Percentiles rank a stretch among this genome's conserved stretches.
phyloP scores from a whole-genome alignment of 345 rosid species.

The Hibiscus syriacus region DNA sequence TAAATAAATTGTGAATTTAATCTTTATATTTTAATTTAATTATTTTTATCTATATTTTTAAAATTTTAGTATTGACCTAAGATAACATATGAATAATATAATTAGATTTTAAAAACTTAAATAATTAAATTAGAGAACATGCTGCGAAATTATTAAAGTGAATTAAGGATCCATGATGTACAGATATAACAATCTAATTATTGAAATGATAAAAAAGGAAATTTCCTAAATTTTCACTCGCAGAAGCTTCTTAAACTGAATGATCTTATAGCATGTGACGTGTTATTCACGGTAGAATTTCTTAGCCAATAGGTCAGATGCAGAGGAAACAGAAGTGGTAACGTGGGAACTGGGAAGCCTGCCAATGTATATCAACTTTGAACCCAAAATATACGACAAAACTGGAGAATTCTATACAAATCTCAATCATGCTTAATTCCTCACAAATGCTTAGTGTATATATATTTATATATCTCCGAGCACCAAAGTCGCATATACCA shows the following conservation, averaged over 20 bases:
- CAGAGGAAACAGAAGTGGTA: neutral
- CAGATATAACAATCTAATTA: too few relatives aligned
- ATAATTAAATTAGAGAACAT: too few relatives aligned
- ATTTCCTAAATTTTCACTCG: neutral
- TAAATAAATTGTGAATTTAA: too few relatives aligned
- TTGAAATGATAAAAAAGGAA: neutral
- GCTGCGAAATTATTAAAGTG: too few relatives aligned
- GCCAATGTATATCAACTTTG: too few relatives aligned
- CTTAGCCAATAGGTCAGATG: neutral
- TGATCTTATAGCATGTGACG: neutral
- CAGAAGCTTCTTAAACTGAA: neutral
- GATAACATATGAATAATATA: too few relatives aligned
- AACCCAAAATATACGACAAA: neutral
- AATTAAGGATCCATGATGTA: too few relatives aligned
- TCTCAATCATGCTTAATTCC: neutral
- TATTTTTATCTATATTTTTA: too few relatives aligned
- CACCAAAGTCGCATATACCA: neutral
- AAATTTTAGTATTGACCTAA: too few relatives aligned
- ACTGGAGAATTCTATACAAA: too few relatives aligned
- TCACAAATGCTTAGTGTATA: neutral
- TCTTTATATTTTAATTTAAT: too few relatives aligned
- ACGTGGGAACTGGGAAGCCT: slow-evolving; percentile 16
- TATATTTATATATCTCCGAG: neutral
- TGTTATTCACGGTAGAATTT: neutral
- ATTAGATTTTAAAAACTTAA: too few relatives aligned